Evolutionary conservation across 2,329 filamentous ascomycete species (phyloP).

Genomic region (Penicillium palitans): DNA sequence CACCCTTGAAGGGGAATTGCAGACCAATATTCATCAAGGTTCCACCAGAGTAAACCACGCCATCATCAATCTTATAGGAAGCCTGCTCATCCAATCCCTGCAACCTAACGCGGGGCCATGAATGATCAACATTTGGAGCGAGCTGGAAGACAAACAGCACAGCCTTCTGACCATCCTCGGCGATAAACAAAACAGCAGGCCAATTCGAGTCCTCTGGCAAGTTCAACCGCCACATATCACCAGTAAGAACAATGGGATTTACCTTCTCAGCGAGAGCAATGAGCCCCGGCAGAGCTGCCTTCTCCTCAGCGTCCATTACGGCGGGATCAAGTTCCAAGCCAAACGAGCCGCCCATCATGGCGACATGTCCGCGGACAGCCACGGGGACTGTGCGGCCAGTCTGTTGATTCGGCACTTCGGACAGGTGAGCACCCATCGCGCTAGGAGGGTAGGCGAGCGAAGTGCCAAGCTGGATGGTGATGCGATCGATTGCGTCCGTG

Average conservation of each 20-base stretch:
- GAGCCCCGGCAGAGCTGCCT: conserved; percentile 54
- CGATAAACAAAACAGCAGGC: conserved; percentile 62
- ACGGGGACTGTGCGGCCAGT: conserved; percentile 59
- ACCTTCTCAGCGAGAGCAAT: conserved; percentile 57
- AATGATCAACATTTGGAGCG: conserved; percentile 53
- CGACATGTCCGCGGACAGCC: conserved; percentile 63
- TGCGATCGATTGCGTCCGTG: conserved; percentile 62
- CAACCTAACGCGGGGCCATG: conserved; percentile 54
- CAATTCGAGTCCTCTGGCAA: conserved; percentile 61
- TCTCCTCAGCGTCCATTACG: conserved; percentile 54
- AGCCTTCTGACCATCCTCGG: conserved; percentile 50
- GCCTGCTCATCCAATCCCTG: conserved; percentile 58
- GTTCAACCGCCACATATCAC: conserved; percentile 61
- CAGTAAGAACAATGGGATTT: conserved; percentile 60
- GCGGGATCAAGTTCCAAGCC: conserved; percentile 63
- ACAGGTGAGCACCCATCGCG: conserved; percentile 66
- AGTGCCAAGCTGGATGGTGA: conserved; percentile 65
- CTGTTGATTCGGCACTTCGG: conserved; percentile 60
- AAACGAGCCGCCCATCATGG: conserved; percentile 68
- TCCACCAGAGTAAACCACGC: conserved; percentile 55
- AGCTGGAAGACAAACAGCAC: conserved; percentile 65
- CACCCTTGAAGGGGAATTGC: conserved; percentile 53
- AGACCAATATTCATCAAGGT: conserved; percentile 65
- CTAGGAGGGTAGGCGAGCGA: conserved; percentile 63
- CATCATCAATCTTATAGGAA: conserved; percentile 56